A percentile compares a stretch with the other conserved stretches of the same genome.
These are phyloP conservation scores for Aspergillus leporis DNA, from an alignment of 495 filamentous ascomycete species.

Conservation along the genomic window DNA sequence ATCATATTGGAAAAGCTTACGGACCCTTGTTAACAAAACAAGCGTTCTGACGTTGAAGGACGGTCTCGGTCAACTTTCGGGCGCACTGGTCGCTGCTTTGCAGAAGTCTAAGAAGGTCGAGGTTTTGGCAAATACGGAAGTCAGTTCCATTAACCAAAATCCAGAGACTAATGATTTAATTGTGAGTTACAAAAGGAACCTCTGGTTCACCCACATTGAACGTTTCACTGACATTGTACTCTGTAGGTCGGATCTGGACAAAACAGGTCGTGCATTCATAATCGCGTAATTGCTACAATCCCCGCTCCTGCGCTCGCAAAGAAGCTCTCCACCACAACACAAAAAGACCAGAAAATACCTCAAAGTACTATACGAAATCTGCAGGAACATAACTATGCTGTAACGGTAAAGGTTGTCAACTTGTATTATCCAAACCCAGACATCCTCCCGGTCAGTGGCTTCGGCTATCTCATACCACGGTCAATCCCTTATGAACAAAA, in stretches of 20 bases:
- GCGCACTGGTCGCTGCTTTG: constrained; percentile 29
- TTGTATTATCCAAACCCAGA: constrained; percentile 71
- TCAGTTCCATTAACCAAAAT: constrained; percentile 21
- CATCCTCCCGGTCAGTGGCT: constrained; percentile 67
- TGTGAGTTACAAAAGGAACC: constrained; percentile 16
- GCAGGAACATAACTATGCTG: constrained; percentile 57
- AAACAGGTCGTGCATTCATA: constrained; percentile 36
- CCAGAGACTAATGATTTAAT: constrained; percentile 16
- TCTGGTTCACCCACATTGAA: background rate
- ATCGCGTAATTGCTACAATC: constrained; percentile 72
- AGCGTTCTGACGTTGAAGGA: constrained; percentile 55
- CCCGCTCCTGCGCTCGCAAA: constrained; percentile 42
- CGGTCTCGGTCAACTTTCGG: constrained; percentile 36
- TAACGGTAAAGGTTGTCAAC: constrained; percentile 89
- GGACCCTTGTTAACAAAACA: constrained; percentile 23
- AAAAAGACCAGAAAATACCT: constrained; percentile 16
- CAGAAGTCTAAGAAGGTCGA: constrained; percentile 32
- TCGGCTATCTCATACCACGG: constrained; percentile 86
- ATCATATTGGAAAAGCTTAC: constrained; percentile 17
- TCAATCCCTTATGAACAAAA: constrained; percentile 70
- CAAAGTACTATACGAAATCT: constrained; percentile 31
- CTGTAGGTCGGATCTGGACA: constrained; percentile 17
- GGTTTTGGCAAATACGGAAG: constrained; percentile 23
- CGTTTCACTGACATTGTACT: background rate
- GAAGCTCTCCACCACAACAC: constrained; percentile 14